Evolutionary conservation across 768 basidiomycete species (phyloP).

Genomic region (Glaciozyma antarctica): DNA sequence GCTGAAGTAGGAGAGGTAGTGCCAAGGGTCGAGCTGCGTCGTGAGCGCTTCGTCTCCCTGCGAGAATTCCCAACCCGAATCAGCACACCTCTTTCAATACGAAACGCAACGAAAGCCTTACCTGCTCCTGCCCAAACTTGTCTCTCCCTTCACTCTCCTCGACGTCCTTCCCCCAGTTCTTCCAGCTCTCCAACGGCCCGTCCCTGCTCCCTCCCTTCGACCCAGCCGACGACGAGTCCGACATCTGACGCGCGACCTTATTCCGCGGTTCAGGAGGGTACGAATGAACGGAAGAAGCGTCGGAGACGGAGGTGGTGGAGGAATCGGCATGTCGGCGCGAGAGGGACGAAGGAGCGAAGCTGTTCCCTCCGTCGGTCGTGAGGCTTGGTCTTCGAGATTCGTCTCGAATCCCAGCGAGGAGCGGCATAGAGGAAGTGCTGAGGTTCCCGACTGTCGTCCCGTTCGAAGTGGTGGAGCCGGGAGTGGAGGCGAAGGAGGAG

Average conservation of each 20-base stretch:
- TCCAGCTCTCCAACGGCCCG: not conserved
- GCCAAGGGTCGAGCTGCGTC: constrained; percentile 2
- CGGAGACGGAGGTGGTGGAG: constrained; percentile 11
- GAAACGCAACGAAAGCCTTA: not conserved
- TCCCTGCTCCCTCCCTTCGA: constrained; percentile 4
- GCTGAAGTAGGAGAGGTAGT: not conserved
- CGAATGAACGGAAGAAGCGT: constrained; percentile 20
- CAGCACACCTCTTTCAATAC: not conserved
- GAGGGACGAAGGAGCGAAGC: not conserved
- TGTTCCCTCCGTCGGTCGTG: not conserved
- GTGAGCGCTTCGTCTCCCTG: not conserved
- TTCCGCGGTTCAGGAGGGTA: constrained; percentile 20
- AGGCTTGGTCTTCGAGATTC: not conserved
- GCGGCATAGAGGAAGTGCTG: constrained; percentile 16
- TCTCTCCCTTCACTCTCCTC: not conserved
- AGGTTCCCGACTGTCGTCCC: constrained; percentile 21
- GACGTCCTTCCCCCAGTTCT: constrained; percentile 10
- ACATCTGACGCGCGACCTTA: not conserved
- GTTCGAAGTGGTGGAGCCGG: constrained; percentile 9
- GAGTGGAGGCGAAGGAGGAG: not conserved
- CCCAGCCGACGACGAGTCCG: not conserved
- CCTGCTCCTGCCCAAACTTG: not conserved
- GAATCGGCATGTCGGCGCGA: constrained; percentile 6
- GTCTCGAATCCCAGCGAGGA: constrained; percentile 4
- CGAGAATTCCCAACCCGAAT: not conserved